These are phyloP conservation scores for Aspergillus cavernicola DNA, from an alignment of 495 filamentous ascomycete genomes.

Conservation along the genomic window DNA sequence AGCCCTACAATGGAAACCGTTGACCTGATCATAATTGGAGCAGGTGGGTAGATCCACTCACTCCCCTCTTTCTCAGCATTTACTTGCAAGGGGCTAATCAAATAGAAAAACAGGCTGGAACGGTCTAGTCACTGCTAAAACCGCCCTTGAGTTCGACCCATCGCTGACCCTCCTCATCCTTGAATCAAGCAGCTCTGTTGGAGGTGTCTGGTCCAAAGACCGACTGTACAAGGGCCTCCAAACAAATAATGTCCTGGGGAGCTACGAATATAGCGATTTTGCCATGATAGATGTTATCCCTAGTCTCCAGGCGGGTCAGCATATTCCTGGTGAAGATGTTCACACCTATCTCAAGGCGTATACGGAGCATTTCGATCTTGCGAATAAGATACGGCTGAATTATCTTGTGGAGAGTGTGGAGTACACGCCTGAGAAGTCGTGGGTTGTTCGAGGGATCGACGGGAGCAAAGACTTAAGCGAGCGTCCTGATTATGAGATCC, in stretches of 20 bases:
- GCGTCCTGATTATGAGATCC: too few species aligned
- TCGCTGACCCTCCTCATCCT: slow-evolving; percentile 45
- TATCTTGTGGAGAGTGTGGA: slow-evolving; percentile 42
- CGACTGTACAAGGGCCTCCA: slow-evolving; percentile 65
- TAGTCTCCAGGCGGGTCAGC: slow-evolving; percentile 54
- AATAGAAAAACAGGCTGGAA: slow-evolving; percentile 41
- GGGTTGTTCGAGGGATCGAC: slow-evolving; percentile 1
- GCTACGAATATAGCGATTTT: slow-evolving; percentile 67
- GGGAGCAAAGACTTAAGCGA: neutral
- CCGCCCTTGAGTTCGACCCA: slow-evolving; percentile 54
- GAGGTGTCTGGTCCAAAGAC: slow-evolving; percentile 66
- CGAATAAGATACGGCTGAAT: slow-evolving; percentile 46
- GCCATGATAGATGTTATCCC: slow-evolving; percentile 58
- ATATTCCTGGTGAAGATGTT: slow-evolving; percentile 64
- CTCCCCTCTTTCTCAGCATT: neutral
- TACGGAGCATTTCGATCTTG: slow-evolving; percentile 56
- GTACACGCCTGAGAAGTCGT: slow-evolving; percentile 21
- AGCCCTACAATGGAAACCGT: neutral
- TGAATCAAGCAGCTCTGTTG: slow-evolving; percentile 54
- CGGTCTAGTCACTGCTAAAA: slow-evolving; percentile 57
- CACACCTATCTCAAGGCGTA: slow-evolving; percentile 63
- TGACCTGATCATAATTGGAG: slow-evolving; percentile 1
- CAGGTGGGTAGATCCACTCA: neutral
- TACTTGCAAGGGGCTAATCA: neutral
- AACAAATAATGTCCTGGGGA: slow-evolving; percentile 59